Evolutionary conservation across 169 alveolate genomes (phyloP).

Genomic region (Plasmodium yoelii): DNA sequence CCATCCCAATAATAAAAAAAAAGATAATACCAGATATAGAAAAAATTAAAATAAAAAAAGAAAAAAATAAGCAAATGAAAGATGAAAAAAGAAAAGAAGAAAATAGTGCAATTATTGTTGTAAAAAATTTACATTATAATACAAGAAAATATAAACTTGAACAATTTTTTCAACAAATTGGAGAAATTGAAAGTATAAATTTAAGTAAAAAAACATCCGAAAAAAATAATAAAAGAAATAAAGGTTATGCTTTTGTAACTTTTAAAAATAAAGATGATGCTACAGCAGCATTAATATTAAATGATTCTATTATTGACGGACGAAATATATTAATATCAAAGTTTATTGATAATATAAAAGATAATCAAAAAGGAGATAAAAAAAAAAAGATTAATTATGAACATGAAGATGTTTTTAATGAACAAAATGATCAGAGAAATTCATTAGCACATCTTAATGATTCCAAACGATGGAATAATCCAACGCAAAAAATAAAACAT

Average conservation of each 20-base stretch:
- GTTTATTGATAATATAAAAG: background rate
- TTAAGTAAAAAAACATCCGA: constrained; percentile 67
- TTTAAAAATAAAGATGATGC: constrained; percentile 75
- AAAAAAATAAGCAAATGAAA: constrained; percentile 38
- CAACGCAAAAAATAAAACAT: constrained; percentile 7
- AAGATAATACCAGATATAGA: constrained; percentile 79
- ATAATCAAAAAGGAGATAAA: background rate
- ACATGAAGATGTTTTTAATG: background rate
- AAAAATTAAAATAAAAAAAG: constrained; percentile 75
- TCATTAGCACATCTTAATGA: background rate
- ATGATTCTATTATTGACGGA: constrained; percentile 73
- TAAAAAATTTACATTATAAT: constrained; percentile 70
- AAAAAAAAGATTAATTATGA: background rate
- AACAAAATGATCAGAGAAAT: background rate
- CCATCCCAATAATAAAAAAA: constrained; percentile 77
- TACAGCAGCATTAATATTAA: constrained; percentile 55
- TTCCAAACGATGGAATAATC: background rate
- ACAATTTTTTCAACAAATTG: constrained; percentile 57
- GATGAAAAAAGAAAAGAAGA: constrained; percentile 56
- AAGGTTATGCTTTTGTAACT: constrained; percentile 78
- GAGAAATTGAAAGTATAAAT: constrained; percentile 67
- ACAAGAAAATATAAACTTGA: constrained; percentile 47
- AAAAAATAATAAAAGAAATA: constrained; percentile 73
- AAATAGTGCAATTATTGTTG: constrained; percentile 62
- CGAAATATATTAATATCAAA: constrained; percentile 70